Percentiles rank a stretch among this genome's conserved stretches.
Evolutionary conservation across 805 yeast genomes (phyloP).

Genomic region (Saturnispora zaruensis): DNA sequence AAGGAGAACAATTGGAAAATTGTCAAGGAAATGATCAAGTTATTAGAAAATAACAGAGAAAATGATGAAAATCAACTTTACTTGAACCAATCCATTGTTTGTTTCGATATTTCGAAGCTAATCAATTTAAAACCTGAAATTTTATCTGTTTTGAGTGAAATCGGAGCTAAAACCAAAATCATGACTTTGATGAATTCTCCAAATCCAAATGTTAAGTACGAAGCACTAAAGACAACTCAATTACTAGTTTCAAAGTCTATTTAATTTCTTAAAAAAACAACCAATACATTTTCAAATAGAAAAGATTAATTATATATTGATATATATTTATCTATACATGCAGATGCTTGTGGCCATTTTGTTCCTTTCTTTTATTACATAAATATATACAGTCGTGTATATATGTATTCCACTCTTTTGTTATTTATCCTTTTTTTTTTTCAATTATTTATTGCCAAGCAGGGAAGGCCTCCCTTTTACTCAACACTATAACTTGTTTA

Average conservation of each 20-base stretch:
- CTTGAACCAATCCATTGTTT: conserved; percentile 46
- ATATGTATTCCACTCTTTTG: not conserved
- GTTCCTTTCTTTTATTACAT: not conserved
- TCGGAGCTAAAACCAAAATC: conserved; percentile 64
- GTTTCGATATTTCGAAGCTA: conserved; percentile 59
- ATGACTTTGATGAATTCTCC: conserved; percentile 77
- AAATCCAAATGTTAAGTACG: conserved; percentile 84
- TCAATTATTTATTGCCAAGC: not conserved
- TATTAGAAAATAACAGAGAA: conserved; percentile 31
- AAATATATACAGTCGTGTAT: not conserved
- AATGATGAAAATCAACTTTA: conserved; percentile 18
- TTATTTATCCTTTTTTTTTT: not conserved
- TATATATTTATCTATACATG: not conserved
- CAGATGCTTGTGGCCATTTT: not conserved
- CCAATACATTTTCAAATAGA: not conserved
- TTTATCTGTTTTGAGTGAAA: conserved; percentile 41
- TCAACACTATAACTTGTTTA: conserved; percentile 62
- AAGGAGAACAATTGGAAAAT: conserved; percentile 70
- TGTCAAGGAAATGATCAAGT: conserved; percentile 49
- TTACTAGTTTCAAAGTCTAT: conserved; percentile 79
- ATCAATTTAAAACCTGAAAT: conserved; percentile 57
- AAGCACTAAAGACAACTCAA: conserved; percentile 94
- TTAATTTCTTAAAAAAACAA: conserved; percentile 8
- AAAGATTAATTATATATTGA: not conserved
- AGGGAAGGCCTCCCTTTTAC: conserved; percentile 37